Base-by-base conservation (phyloP, 1,284 basidiomycete species). In the Coniophora puteana region DNA sequence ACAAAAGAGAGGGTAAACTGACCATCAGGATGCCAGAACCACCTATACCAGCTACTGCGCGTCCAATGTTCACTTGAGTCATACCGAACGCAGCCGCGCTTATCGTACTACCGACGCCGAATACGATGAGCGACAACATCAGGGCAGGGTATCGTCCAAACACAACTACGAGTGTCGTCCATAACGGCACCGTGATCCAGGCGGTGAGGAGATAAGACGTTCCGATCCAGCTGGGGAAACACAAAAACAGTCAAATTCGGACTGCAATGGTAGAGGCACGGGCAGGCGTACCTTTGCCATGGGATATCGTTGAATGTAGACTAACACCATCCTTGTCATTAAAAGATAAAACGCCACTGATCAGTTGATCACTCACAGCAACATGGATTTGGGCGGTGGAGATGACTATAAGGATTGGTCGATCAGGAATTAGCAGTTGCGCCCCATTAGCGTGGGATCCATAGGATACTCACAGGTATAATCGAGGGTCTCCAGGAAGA, bases 341-440 rank as follows among this genome's bases (percentile, higher is more conserved):
- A n/a, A n/a, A n/a, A n/a, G n/a, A n/a, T n/a, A n/a, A n/a, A n/a
- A n/a, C n/a, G n/a, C n/a, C n/a, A n/a, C n/a, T n/a, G n/a, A n/a
- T n/a, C n/a, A n/a, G n/a, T n/a, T 8, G 5, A 20, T 14, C 8
- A 55, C 61, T 8, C 50, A 66, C 64, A 7, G 67, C 66, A 36
- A 69, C 68, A 22, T 67, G 57, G 1, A 62, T 57, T 44, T 69
- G 67, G 2, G 67, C 63, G 25, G 64, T 68, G 7, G 67, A 66
- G 24, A 68, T 66, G 8, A 68, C 67, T 66, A n/a, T 16, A 31
- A 14, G 12, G 5, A n/a, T 18, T 26, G 27, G 20, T 12, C 24
- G 17, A 20, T 36, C 14, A 10, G 31, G 8, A 10, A 27, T 14
- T 40, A 18, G 36, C n/a, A n/a, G 24, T 17, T 11, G 6, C 29